Conservation (phyloP, 768 basidiomycete genomes). For the Paxillus involutus region DNA sequence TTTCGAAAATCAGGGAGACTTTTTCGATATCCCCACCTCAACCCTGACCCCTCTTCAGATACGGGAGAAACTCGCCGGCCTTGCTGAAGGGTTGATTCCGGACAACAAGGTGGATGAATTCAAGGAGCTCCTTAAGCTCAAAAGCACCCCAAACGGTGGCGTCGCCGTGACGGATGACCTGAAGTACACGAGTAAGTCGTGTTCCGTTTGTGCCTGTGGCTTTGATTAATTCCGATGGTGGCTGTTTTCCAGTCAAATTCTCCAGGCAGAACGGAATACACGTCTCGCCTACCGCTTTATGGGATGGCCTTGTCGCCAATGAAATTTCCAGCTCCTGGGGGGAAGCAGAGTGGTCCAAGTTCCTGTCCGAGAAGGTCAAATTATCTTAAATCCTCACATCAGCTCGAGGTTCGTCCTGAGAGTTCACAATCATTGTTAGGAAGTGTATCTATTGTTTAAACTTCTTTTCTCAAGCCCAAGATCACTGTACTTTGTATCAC, state of each 20-base stretch:
- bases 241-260: constrained; percentile 67
- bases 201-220: background rate
- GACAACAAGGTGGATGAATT: constrained; percentile 50
- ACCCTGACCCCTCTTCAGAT: constrained; percentile 68
- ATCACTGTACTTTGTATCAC: too few relatives aligned
- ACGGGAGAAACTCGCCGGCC: constrained; percentile 65
- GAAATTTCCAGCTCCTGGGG: constrained; percentile 84
- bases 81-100: constrained; percentile 57
- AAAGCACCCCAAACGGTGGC: constrained; percentile 73
- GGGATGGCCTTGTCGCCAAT: constrained; percentile 71
- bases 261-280: constrained; percentile 90
- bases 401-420: too few relatives aligned
- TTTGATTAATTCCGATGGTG: background rate
- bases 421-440: background rate
- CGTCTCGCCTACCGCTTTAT: constrained; percentile 81
- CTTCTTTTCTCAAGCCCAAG: background rate
- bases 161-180: constrained; percentile 81
- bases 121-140: constrained; percentile 60
- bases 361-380: constrained; percentile 58
- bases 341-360: constrained; percentile 77
- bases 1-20: constrained; percentile 74
- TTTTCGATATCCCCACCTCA: constrained; percentile 73
- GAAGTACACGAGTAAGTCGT: constrained; percentile 78
- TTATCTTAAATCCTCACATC: background rate
- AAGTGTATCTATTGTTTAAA: background rate